These are phyloP conservation scores for Dimargaris cristalligena DNA, from an alignment of 192 early-diverging fungal species.

Conservation along the genomic window DNA sequence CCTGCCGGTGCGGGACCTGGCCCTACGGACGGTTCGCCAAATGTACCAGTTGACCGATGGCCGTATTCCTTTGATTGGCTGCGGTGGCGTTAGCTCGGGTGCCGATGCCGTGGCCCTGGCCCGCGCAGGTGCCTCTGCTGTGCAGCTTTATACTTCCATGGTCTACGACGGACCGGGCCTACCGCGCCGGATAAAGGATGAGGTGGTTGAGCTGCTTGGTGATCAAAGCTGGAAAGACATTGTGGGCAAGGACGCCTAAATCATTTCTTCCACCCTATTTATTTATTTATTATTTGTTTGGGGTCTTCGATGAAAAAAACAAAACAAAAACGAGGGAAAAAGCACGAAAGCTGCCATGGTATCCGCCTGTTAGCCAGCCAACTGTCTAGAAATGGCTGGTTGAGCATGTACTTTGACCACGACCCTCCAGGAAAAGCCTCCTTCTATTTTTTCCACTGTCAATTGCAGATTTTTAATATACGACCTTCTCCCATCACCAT, in stretches of 20 bases:
- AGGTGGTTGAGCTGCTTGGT: conserved; percentile 42
- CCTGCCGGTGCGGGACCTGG: conserved; percentile 47
- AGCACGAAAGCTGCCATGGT: no score
- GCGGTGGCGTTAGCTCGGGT: conserved; percentile 64
- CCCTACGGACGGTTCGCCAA: conserved; percentile 48
- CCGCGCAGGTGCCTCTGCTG: conserved; percentile 61
- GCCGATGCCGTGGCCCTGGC: conserved; percentile 65
- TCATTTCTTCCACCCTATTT: no score
- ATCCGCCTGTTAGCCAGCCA: no score
- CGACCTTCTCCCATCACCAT: no score
- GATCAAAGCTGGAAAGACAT: conserved; percentile 53
- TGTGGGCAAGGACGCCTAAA: conserved; percentile 25
- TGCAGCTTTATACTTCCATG: conserved; percentile 72
- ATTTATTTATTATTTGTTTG: no score
- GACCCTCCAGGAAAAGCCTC: no score
- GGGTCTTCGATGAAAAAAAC: no score
- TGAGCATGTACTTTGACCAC: no score
- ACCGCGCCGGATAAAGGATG: conserved; percentile 62
- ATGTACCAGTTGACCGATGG: conserved; percentile 66
- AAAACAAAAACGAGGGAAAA: no score
- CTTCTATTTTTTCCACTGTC: no score
- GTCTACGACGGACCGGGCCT: conserved; percentile 62
- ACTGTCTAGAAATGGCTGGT: no score
- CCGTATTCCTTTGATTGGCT: conserved; percentile 65
- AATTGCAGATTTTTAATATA: no score